These are phyloP conservation scores for Logfia minima DNA, from an alignment of 129 eudicot genomes.

Conservation along the genomic window DNA sequence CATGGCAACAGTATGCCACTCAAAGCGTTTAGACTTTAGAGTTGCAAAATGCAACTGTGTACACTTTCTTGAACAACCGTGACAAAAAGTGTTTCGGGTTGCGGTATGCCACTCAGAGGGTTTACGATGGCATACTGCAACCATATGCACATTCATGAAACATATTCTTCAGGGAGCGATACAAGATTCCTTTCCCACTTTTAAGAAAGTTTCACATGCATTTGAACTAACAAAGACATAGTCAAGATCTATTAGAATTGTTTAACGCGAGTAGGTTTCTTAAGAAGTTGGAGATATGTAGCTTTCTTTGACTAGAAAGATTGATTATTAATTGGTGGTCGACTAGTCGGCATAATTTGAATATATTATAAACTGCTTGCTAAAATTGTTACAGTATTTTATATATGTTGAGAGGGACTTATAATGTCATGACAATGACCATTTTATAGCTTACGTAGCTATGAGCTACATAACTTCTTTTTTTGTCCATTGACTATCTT, in stretches of 20 bases:
- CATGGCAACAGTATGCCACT: not conserved
- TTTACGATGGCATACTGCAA: not conserved
- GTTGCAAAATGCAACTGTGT: not conserved
- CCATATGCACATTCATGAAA: not conserved
- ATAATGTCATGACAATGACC: slow-evolving; percentile 20
- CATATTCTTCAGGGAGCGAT: slow-evolving; percentile 7
- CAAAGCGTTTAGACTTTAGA: not conserved
- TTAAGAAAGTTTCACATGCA: slow-evolving; percentile 23
- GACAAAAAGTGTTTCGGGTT: slow-evolving; percentile 8
- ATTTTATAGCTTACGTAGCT: not conserved
- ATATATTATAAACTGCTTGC: slow-evolving; percentile 24
- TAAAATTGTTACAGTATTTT: slow-evolving; percentile 17
- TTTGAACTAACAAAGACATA: slow-evolving; percentile 23
- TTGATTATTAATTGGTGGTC: slow-evolving; percentile 21
- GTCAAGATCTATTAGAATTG: slow-evolving; percentile 35
- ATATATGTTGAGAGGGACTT: slow-evolving; percentile 25
- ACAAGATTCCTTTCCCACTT: slow-evolving; percentile 33
- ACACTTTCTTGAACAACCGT: not conserved
- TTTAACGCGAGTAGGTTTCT: slow-evolving; percentile 27
- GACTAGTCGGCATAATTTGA: slow-evolving; percentile 22
- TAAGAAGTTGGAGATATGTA: slow-evolving; percentile 27
- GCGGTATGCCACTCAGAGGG: not conserved
- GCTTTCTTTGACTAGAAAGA: slow-evolving; percentile 36
- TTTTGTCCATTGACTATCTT: slow-evolving; percentile 12
- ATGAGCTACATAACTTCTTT: not conserved